Conservation (phyloP, 805 yeast species). For the Pichia manshurica region DNA sequence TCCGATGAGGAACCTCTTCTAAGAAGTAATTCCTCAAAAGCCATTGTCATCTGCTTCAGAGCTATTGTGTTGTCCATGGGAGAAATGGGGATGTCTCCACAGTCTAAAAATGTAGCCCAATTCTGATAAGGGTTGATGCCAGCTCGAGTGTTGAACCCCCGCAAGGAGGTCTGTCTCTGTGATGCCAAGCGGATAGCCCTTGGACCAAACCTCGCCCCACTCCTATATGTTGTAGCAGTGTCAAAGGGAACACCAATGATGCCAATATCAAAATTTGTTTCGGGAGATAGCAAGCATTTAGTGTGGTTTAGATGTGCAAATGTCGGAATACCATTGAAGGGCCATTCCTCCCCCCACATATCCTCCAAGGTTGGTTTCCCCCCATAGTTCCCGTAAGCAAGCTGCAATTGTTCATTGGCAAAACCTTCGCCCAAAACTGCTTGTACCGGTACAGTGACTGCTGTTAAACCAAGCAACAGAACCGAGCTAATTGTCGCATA, state of each 20-base stretch:
- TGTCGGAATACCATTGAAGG: conserved; percentile 58
- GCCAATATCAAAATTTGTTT: conserved; percentile 56
- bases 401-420: too few relatives aligned
- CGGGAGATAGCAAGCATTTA: conserved; percentile 48
- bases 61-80: conserved; percentile 55
- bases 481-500: too few relatives aligned
- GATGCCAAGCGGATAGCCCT: conserved; percentile 62
- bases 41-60: conserved; percentile 48
- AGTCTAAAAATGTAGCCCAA: conserved; percentile 48
- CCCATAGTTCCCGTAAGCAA: too few relatives aligned
- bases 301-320: conserved; percentile 69
- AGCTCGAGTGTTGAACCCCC: conserved; percentile 65
- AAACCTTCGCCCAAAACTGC: neutral
- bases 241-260: conserved; percentile 79
- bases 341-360: conserved; percentile 70
- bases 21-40: conserved; percentile 48
- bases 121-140: conserved; percentile 43
- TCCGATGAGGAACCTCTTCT: conserved; percentile 27
- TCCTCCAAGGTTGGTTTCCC: neutral
- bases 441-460: too few relatives aligned
- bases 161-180: conserved; percentile 59
- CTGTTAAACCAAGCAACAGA: too few relatives aligned
- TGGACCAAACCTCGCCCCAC: conserved; percentile 85
- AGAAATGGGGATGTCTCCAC: conserved; percentile 54
- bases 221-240: conserved; percentile 70